Base-by-base conservation (phyloP, 2,329 filamentous ascomycete species). In the Dactylellina sp. region DNA sequence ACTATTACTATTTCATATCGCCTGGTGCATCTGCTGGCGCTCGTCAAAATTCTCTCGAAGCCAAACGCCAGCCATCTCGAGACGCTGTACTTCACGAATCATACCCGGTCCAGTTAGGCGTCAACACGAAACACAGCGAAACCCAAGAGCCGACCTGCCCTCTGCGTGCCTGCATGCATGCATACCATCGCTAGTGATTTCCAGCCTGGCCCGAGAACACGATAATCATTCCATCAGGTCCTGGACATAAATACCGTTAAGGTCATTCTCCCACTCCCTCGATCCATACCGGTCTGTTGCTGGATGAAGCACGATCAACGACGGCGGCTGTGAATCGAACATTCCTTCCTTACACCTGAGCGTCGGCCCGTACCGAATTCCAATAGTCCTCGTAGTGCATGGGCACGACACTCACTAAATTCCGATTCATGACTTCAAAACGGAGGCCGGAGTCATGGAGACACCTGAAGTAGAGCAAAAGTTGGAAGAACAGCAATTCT, bases 401-500 rank as follows among this genome's bases (percentile, higher is more conserved):
- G n/a, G 37, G 37, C 53, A 62, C 60, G 16, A 53, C 25, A 37
- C 22, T 39, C 9, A 6, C 28, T 47, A 12, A 46, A n/a, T 24
- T 12, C n/a, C 59, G 60, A 72, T 72, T 72, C 68, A 72, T 72
- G 68, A 59, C 68, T 71, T 72, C 68, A 42, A 62, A 57, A 64
- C 60, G 60, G 40, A 47, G 53, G 53, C 68, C 18, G 37, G 32
- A 64, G 60, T 39, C 25, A 72, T 72, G 68, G 68, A 64, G 59
- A 60, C 68, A 63, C 35, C 60, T 14, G 60, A 64, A 60, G 25
- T 60, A 59, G 68, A 72, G 52, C 47, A 40, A 55, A 93, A 65
- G 20, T 60, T 64, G 82, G 89, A 88, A 81, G 91, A 92, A 83
- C 87, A 92, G 81, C 89, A 93, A 82, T 93, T 97, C 83, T 97